These are phyloP conservation scores for Xylaria sp. DNA, from an alignment of 2,329 filamentous ascomycete species.

Conservation along the genomic window DNA sequence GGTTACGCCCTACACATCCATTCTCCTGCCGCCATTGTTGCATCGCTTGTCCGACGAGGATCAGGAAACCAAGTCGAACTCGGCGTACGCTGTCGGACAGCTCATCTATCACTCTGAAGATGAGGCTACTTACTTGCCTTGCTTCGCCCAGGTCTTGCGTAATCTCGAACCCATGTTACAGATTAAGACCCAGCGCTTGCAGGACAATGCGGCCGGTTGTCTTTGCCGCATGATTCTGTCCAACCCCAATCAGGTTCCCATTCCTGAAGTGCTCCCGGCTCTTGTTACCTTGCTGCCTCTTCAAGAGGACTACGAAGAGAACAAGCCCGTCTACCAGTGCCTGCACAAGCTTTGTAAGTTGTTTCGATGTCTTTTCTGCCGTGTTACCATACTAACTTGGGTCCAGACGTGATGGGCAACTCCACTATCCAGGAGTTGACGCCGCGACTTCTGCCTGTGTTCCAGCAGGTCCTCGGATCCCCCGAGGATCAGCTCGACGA, in stretches of 20 bases:
- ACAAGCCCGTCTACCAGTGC: constrained; percentile 87
- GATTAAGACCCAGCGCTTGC: constrained; percentile 70
- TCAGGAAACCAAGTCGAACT: constrained; percentile 87
- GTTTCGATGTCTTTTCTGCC: background rate
- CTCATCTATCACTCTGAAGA: constrained; percentile 77
- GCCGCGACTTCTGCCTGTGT: constrained; percentile 61
- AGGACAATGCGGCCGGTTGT: constrained; percentile 91
- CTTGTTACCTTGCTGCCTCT: constrained; percentile 76
- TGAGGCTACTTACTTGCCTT: constrained; percentile 64
- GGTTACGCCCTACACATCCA: constrained; percentile 75
- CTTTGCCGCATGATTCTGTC: constrained; percentile 87
- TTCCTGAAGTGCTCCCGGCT: constrained; percentile 74
- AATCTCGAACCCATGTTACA: constrained; percentile 83
- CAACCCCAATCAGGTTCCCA: constrained; percentile 75
- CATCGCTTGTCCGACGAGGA: constrained; percentile 89
- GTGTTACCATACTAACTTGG: constrained; percentile 19
- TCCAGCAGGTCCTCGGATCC: constrained; percentile 65
- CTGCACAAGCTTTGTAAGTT: constrained; percentile 77
- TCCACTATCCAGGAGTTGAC: constrained; percentile 65
- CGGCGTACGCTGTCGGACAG: constrained; percentile 83
- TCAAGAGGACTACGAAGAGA: constrained; percentile 93
- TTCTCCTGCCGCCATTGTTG: constrained; percentile 72
- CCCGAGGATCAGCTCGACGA: constrained; percentile 71
- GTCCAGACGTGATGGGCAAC: constrained; percentile 60
- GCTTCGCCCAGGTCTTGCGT: constrained; percentile 70